A percentile compares a stretch with the other conserved stretches of the same genome.
These are phyloP conservation scores for Kazachstania kunashirensis DNA, from an alignment of 805 yeast species.

Conservation along the genomic window DNA sequence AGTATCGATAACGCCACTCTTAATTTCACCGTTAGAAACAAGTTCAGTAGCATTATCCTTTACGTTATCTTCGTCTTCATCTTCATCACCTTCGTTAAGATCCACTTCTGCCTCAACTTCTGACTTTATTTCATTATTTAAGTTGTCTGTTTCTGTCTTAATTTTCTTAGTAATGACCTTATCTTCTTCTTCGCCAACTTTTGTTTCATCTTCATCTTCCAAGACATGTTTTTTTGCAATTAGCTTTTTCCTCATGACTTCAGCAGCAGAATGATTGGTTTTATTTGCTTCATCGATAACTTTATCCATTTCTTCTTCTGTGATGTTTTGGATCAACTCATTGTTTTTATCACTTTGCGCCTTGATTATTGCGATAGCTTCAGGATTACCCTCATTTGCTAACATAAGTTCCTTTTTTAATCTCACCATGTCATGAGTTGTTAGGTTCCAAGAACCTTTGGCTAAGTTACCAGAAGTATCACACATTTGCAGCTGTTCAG, in stretches of 20 bases:
- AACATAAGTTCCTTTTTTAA: constrained; percentile 51
- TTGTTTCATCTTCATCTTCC: constrained; percentile 13
- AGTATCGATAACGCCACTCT: constrained; percentile 33
- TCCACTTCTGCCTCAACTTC: constrained; percentile 17
- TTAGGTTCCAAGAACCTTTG: constrained; percentile 52
- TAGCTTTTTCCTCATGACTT: constrained; percentile 32
- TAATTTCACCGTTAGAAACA: constrained; percentile 21
- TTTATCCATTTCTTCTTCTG: constrained; percentile 23
- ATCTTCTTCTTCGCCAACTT: constrained; percentile 7
- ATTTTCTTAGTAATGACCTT: constrained; percentile 7
- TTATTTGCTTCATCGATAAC: constrained; percentile 31
- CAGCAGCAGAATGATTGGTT: constrained; percentile 38
- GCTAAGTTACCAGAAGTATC: constrained; percentile 67
- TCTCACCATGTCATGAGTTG: constrained; percentile 62
- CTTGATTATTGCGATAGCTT: constrained; percentile 55
- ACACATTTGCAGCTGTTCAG: constrained; percentile 64
- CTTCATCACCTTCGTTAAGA: constrained; percentile 13
- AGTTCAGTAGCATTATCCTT: constrained; percentile 10
- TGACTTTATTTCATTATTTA: constrained; percentile 19
- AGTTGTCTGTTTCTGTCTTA: constrained; percentile 14
- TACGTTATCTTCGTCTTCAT: constrained; percentile 11
- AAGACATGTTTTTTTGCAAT: constrained; percentile 21
- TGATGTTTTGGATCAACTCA: constrained; percentile 18
- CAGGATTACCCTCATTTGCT: constrained; percentile 62
- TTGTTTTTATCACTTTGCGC: constrained; percentile 30